These are phyloP conservation scores for Arthonia radiata DNA, from an alignment of 495 filamentous ascomycete species.

Conservation along the genomic window DNA sequence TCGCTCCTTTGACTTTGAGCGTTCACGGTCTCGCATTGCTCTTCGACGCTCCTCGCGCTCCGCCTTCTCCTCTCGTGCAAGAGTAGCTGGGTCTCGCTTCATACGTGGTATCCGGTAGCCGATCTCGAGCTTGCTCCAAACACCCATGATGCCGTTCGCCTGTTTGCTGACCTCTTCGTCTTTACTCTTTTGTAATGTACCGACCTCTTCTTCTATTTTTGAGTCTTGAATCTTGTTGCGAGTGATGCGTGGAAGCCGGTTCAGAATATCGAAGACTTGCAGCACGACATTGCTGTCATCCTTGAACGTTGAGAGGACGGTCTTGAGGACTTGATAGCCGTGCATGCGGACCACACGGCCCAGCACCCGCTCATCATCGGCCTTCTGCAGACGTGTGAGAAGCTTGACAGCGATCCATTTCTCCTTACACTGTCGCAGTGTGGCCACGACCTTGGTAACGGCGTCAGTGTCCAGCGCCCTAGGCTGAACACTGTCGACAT, in stretches of 20 bases:
- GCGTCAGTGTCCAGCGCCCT: conserved; percentile 65
- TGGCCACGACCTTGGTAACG: conserved; percentile 93
- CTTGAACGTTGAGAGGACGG: conserved; percentile 55
- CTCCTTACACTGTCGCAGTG: conserved; percentile 96
- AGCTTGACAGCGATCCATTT: conserved; percentile 98
- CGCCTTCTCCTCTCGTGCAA: conserved; percentile 31
- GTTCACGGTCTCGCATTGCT: conserved; percentile 17
- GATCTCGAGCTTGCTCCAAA: conserved; percentile 77
- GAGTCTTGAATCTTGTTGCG: conserved; percentile 95
- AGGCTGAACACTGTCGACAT: conserved; percentile 70
- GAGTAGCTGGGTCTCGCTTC: conserved; percentile 31
- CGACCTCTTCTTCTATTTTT: conserved; percentile 71
- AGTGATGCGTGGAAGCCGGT: conserved; percentile 70
- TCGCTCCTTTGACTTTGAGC: conserved; percentile 26
- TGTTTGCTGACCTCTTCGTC: conserved; percentile 52
- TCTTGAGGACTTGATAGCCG: conserved; percentile 84
- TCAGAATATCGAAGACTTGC: conserved; percentile 74
- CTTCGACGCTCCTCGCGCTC: conserved; percentile 34
- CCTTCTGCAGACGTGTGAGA: conserved; percentile 67
- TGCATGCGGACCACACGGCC: conserved; percentile 89
- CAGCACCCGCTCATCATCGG: conserved; percentile 66
- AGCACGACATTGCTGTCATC: conserved; percentile 72
- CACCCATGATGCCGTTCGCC: conserved; percentile 46
- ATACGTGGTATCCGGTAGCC: conserved; percentile 82
- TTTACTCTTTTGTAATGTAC: conserved; percentile 36